Evolutionary conservation across 495 filamentous ascomycete species (phyloP).

Genomic region (Hypoxylon subgilvum): DNA sequence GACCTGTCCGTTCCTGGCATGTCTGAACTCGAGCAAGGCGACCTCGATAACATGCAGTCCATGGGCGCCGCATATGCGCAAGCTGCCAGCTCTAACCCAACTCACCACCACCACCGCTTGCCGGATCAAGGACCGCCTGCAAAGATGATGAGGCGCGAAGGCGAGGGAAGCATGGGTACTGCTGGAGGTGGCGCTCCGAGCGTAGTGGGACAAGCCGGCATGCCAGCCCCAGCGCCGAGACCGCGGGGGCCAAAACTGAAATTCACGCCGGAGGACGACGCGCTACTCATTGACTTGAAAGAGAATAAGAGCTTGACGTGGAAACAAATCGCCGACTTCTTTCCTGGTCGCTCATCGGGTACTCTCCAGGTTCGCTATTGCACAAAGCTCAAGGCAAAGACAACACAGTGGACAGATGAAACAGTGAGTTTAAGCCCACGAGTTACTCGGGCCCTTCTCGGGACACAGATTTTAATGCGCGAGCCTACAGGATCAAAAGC

Average conservation of each 20-base stretch:
- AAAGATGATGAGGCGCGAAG: constrained; percentile 62
- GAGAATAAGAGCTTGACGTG: constrained; percentile 91
- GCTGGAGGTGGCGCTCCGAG: constrained; percentile 62
- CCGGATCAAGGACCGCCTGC: constrained; percentile 66
- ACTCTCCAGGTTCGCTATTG: constrained; percentile 93
- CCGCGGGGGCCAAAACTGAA: constrained; percentile 86
- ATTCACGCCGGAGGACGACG: constrained; percentile 88
- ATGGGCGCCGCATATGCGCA: constrained; percentile 53
- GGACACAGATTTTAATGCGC: constrained; percentile 24
- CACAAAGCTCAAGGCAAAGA: constrained; percentile 90
- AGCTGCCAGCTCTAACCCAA: constrained; percentile 47
- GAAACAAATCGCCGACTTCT: constrained; percentile 96
- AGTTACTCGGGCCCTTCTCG: constrained; percentile 4
- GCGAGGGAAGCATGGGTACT: constrained; percentile 50
- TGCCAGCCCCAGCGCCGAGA: constrained; percentile 76
- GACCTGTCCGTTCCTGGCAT: constrained; percentile 59
- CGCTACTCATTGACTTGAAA: constrained; percentile 82
- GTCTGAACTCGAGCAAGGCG: constrained; percentile 53
- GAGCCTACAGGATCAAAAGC: constrained; percentile 69
- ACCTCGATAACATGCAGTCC: constrained; percentile 57
- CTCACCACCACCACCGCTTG: constrained; percentile 76
- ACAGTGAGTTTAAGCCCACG: constrained; percentile 65
- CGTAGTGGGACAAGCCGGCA: constrained; percentile 79
- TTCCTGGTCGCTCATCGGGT: constrained; percentile 84
- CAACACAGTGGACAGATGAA: constrained; percentile 88